phyloP scores from a whole-genome alignment of 2,329 filamentous ascomycete species.

The Esteya vermicola region DNA sequence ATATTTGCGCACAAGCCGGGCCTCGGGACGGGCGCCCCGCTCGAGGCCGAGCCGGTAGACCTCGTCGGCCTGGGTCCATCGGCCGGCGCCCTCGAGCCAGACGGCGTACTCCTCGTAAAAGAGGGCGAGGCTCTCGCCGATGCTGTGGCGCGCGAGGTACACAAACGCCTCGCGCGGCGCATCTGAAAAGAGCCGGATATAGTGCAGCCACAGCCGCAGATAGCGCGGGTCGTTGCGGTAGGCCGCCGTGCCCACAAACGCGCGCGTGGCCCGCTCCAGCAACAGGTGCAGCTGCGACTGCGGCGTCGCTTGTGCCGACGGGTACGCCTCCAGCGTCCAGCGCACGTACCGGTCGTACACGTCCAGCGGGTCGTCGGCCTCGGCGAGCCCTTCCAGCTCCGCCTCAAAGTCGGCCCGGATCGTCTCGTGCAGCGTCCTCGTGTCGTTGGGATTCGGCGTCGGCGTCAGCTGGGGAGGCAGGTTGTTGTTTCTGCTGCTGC shows the following conservation, averaged over 20 bases:
- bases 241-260: conserved; percentile 70
- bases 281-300: conserved; percentile 81
- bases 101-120: conserved; percentile 96
- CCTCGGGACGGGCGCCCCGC: conserved; percentile 67
- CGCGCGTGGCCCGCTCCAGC: conserved; percentile 83
- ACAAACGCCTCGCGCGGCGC: conserved; percentile 86
- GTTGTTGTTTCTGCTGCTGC: conserved; percentile 27
- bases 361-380: conserved; percentile 90
- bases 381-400: conserved; percentile 62
- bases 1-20: conserved; percentile 77
- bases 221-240: conserved; percentile 96
- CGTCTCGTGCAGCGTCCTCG: conserved; percentile 59
- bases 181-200: conserved; percentile 86
- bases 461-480: conserved; percentile 20
- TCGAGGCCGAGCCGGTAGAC: conserved; percentile 86
- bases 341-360: conserved; percentile 93
- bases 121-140: conserved; percentile 75
- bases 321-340: conserved; percentile 93
- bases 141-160: conserved; percentile 74
- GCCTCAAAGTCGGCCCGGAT: conserved; percentile 75
- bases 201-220: conserved; percentile 83
- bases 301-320: conserved; percentile 79
- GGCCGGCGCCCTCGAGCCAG: conserved; percentile 72
- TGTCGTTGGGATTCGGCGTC: conserved; percentile 56
- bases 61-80: conserved; percentile 87